These are phyloP conservation scores for Thielaviopsis punctulata DNA, from an alignment of 2,329 filamentous ascomycete species.

Conservation along the genomic window DNA sequence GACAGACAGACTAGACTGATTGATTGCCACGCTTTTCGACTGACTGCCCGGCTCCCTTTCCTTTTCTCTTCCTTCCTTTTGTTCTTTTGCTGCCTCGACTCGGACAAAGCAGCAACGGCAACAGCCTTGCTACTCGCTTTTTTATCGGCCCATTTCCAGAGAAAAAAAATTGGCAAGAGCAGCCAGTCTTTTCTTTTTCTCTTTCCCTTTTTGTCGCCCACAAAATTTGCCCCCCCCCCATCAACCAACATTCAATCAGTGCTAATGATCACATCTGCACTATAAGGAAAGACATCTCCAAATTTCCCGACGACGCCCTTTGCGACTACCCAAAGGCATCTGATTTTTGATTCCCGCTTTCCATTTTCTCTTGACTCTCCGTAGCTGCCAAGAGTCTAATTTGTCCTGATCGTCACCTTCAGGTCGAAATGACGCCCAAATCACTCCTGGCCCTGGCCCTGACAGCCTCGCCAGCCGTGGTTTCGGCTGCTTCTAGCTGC, in stretches of 20 bases:
- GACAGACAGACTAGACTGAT: too few species aligned
- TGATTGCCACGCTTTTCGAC: neutral
- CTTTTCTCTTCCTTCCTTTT: neutral
- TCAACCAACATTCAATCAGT: too few species aligned
- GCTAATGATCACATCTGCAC: neutral
- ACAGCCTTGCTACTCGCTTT: neutral
- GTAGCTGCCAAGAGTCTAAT: neutral
- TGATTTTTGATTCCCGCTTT: neutral
- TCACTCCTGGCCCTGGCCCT: slow-evolving; percentile 6
- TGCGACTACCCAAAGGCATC: neutral
- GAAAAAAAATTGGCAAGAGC: neutral
- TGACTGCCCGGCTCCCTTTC: neutral
- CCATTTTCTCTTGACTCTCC: neutral
- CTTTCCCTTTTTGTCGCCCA: neutral
- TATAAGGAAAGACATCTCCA: slow-evolving; percentile 9
- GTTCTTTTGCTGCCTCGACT: neutral
- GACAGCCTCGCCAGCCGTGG: slow-evolving; percentile 5
- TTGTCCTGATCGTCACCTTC: neutral
- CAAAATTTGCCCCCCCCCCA: too few species aligned
- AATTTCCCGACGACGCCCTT: slow-evolving; percentile 3
- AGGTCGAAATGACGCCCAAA: slow-evolving; percentile 5
- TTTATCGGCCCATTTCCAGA: neutral
- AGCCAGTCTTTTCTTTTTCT: neutral
- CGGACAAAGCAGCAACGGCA: neutral
- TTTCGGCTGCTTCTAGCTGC: slow-evolving; percentile 7